phyloP scores from a whole-genome alignment of 345 rosid genomes.

The Gossypium bickii region DNA sequence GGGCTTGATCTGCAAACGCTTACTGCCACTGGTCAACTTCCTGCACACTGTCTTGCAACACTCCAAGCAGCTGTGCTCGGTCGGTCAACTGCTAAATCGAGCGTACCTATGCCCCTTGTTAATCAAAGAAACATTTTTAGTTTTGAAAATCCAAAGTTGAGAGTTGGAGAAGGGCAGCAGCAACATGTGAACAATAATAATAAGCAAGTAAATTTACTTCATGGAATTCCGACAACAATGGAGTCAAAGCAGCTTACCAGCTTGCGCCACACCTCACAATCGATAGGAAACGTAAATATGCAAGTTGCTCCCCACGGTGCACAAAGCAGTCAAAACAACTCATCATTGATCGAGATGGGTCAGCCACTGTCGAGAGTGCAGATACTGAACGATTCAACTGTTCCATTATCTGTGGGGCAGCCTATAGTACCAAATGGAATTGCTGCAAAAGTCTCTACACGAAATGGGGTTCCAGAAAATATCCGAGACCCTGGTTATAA shows the following conservation, averaged over 20 bases:
- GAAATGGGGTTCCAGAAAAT: slow-evolving; percentile 48
- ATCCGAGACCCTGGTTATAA: slow-evolving; percentile 45
- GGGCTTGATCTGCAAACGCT: slow-evolving; percentile 71
- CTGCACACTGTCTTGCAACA: slow-evolving; percentile 76
- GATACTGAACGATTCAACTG: slow-evolving; percentile 29
- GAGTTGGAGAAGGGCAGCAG: slow-evolving; percentile 66
- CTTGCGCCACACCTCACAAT: slow-evolving; percentile 42
- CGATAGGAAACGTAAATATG: slow-evolving; percentile 36
- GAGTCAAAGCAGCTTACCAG: slow-evolving; percentile 55
- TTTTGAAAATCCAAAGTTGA: slow-evolving; percentile 63
- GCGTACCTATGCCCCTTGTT: slow-evolving; percentile 50
- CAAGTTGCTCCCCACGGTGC: slow-evolving; percentile 42
- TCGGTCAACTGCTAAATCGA: slow-evolving; percentile 50
- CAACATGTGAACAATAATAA: slow-evolving; percentile 26
- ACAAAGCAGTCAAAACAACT: slow-evolving; percentile 42
- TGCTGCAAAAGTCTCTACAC: slow-evolving; percentile 36
- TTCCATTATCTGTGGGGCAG: slow-evolving; percentile 50
- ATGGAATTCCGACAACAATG: slow-evolving; percentile 67
- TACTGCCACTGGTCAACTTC: slow-evolving; percentile 72
- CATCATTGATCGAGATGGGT: slow-evolving; percentile 42
- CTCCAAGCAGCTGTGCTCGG: slow-evolving; percentile 81
- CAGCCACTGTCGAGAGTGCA: slow-evolving; percentile 47
- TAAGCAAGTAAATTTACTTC: slow-evolving; percentile 59
- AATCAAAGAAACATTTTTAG: slow-evolving; percentile 78
- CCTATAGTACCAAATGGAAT: slow-evolving; percentile 47